These are phyloP conservation scores for Umbelopsis sp. DNA, from an alignment of 192 early-diverging fungal species.

Conservation along the genomic window DNA sequence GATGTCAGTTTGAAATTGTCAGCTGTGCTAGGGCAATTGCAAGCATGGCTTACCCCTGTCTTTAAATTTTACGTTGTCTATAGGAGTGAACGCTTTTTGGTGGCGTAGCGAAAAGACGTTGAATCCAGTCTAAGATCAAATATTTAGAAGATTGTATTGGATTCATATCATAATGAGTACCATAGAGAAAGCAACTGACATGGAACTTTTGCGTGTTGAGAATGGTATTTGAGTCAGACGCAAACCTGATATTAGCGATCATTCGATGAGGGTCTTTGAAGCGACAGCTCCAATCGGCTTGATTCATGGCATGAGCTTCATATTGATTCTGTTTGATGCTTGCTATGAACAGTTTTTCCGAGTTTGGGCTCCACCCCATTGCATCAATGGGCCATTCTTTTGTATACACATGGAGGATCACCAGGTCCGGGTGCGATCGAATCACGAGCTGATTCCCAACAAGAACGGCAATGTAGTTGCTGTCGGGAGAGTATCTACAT, in stretches of 20 bases:
- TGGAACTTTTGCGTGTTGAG: slow-evolving; percentile 37
- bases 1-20: not conserved
- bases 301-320: slow-evolving; percentile 60
- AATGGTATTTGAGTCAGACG: slow-evolving; percentile 54
- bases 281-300: slow-evolving; percentile 58
- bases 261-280: slow-evolving; percentile 58
- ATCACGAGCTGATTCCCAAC: slow-evolving; percentile 69
- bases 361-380: slow-evolving; percentile 71
- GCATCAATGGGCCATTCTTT: slow-evolving; percentile 51
- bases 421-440: slow-evolving; percentile 62
- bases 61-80: not conserved
- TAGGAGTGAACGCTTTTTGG: not conserved
- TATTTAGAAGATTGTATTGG: not conserved
- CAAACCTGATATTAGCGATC: slow-evolving; percentile 49
- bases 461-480: slow-evolving; percentile 69
- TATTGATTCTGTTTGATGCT: slow-evolving; percentile 48
- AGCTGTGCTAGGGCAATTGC: not conserved
- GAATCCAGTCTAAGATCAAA: slow-evolving; percentile 16
- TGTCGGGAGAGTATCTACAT: slow-evolving; percentile 63
- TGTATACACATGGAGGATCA: slow-evolving; percentile 63
- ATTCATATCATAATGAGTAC: too few relatives aligned
- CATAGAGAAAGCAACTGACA: too few relatives aligned
- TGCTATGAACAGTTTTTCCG: slow-evolving; percentile 57
- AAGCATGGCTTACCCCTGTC: not conserved
- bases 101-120: slow-evolving; percentile 29